phyloP scores from a whole-genome alignment of 306 rosid species.

The Rosa persica region DNA sequence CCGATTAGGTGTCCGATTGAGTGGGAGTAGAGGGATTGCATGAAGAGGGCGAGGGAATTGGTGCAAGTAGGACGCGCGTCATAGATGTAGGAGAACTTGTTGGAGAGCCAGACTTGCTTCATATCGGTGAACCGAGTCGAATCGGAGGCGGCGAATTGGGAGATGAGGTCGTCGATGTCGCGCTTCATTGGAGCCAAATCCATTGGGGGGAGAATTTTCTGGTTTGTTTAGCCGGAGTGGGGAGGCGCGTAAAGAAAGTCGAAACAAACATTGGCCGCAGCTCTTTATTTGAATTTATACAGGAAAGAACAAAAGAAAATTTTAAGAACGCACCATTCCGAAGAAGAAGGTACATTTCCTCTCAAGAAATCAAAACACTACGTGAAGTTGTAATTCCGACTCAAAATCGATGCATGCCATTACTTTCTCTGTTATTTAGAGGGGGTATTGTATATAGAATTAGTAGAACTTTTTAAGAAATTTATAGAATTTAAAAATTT shows the following conservation, averaged over 20 bases:
- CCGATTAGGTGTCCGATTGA: conserved; percentile 63
- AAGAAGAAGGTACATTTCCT: too few relatives aligned
- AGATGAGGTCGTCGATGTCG: conserved; percentile 77
- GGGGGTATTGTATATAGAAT: too few relatives aligned
- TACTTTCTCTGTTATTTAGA: too few relatives aligned
- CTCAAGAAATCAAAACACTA: too few relatives aligned
- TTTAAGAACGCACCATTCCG: too few relatives aligned
- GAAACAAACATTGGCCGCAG: too few relatives aligned
- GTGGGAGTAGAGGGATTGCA: conserved; percentile 82
- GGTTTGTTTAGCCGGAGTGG: not conserved
- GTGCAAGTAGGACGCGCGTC: conserved; percentile 61
- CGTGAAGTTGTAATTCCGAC: too few relatives aligned
- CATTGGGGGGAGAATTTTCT: conserved; percentile 25
- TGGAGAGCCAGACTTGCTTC: conserved; percentile 80
- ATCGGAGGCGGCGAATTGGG: conserved; percentile 58
- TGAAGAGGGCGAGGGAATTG: conserved; percentile 68
- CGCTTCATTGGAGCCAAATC: conserved; percentile 46
- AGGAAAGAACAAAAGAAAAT: too few relatives aligned
- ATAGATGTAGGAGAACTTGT: conserved; percentile 74
- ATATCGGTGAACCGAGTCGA: conserved; percentile 59
- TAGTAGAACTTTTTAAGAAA: too few relatives aligned
- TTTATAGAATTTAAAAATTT: too few relatives aligned
- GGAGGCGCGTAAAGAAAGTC: not conserved
- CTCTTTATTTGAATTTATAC: too few relatives aligned
- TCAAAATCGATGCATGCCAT: too few relatives aligned